Evolutionary conservation across 768 basidiomycete genomes (phyloP), one percentile per base, ranked within the genome.

Genomic region (Hemileccinum impolitum): DNA sequence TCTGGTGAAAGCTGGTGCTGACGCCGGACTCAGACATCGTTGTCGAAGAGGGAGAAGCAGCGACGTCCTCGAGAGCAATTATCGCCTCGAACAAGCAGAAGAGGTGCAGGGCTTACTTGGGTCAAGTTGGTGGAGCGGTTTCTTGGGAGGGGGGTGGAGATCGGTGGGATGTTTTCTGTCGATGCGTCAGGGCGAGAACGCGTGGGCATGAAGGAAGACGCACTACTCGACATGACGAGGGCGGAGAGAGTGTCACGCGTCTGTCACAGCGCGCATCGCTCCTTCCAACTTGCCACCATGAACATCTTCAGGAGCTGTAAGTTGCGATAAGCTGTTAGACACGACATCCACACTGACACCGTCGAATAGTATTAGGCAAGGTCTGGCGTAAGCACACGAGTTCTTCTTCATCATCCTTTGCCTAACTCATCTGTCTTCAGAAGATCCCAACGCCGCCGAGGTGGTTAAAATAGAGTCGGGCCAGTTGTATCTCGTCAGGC

Each of bases 401-500:
- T 40, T 51, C 52, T 47, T 39, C 36, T 39, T 45, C 54, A 65
- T 52, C 51, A 15, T 37, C 54, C 21, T 40, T 34, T 39, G 11
- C 47, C 45, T 17, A 36, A 44, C 64, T 71, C 57, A 73, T 51
- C 51, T 53, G 43, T 54, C 54, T 53, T 57, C 54, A 94, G 93
- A 94, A 65, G 93, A 95, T 68, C 88, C 94, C 36, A 91, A 94
- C 69, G 90, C 92, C 45, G 82, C 92, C 28, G 95, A 98, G 70
- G 87, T 98, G 35, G 90, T 94, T 43, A 94, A 95, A 72, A 90
- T 97, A 50, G 86, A 90, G 18, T 83, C 85, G 30, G 95, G 95
- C 2, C 87, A 92, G 66, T 80, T 99, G 21, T 94, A 85, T 70
- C 84, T 97, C 47, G 85, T 94, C 45, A 81, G 95, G 34, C 90